Percentiles rank a stretch among this genome's conserved stretches.
Evolutionary conservation across 176 grass and related monocot genomes (phyloP).

Genomic region (Raddia guianensis): DNA sequence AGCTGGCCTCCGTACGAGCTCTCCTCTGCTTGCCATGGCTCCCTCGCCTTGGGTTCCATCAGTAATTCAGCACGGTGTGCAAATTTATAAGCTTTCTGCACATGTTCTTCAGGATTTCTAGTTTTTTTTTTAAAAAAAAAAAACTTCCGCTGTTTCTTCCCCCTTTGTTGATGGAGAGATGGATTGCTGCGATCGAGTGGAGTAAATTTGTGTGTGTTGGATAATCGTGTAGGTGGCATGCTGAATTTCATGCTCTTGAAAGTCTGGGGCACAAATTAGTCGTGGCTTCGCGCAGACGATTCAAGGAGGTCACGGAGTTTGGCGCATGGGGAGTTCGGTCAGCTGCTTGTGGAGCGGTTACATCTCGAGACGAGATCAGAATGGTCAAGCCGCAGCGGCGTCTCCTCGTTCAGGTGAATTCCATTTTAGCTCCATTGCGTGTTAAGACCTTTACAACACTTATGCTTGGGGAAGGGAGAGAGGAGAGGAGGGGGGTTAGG

Average conservation of each 20-base stretch:
- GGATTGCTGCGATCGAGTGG: conserved; percentile 1
- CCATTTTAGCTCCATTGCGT: not conserved
- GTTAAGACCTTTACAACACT: not conserved
- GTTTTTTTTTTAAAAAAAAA: not conserved
- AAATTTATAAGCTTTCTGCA: not conserved
- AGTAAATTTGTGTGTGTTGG: not conserved
- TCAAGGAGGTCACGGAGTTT: not conserved
- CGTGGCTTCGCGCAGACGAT: not conserved
- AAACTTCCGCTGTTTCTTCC: not conserved
- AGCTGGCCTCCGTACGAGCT: not conserved
- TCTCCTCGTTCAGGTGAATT: conserved; percentile 51
- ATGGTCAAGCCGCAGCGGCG: not conserved
- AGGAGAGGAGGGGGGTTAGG: too few species aligned
- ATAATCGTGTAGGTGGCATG: not conserved
- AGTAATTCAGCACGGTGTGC: not conserved
- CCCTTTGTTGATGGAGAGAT: not conserved
- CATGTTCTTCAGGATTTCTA: not conserved
- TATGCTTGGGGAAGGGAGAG: too few species aligned
- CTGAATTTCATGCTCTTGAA: not conserved
- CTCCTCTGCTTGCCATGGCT: not conserved
- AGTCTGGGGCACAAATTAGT: conserved; percentile 12
- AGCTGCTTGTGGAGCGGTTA: conserved; percentile 44
- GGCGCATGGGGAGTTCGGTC: conserved; percentile 39
- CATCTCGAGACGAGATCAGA: conserved; percentile 19
- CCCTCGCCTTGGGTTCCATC: not conserved